Evolutionary conservation across 768 basidiomycete species (phyloP).

Genomic region (Scleroderma bovista): DNA sequence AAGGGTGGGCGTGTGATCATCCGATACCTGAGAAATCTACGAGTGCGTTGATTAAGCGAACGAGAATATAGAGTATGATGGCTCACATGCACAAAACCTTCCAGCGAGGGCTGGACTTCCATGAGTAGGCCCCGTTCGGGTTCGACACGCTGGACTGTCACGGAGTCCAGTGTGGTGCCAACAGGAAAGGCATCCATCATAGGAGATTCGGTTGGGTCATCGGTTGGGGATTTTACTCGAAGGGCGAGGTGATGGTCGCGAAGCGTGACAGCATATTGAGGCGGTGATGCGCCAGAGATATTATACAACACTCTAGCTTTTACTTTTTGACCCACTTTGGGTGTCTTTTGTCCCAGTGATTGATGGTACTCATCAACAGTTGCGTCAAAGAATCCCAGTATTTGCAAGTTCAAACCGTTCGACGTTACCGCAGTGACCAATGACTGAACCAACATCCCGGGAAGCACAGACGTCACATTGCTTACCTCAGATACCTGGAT

Average conservation of each 20-base stretch:
- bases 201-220: slow-evolving; percentile 16
- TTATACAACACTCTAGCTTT: slow-evolving; percentile 84
- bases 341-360: slow-evolving; percentile 34
- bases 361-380: slow-evolving; percentile 83
- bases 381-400: slow-evolving; percentile 89
- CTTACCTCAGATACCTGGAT: slow-evolving; percentile 69
- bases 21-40: slow-evolving; percentile 91
- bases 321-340: slow-evolving; percentile 68
- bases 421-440: slow-evolving; percentile 73
- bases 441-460: slow-evolving; percentile 77
- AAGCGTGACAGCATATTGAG: slow-evolving; percentile 77
- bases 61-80: neutral
- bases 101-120: slow-evolving; percentile 54
- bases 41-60: neutral
- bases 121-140: slow-evolving; percentile 77
- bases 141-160: slow-evolving; percentile 71
- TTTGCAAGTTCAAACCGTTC: slow-evolving; percentile 78
- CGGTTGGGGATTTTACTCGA: slow-evolving; percentile 31
- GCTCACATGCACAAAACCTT: slow-evolving; percentile 86
- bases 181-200: slow-evolving; percentile 63
- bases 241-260: slow-evolving; percentile 66
- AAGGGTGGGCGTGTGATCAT: slow-evolving; percentile 83
- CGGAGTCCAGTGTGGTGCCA: slow-evolving; percentile 65
- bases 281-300: slow-evolving; percentile 61
- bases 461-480: slow-evolving; percentile 76